These are phyloP conservation scores for Asclepias syriaca DNA, from an alignment of 257 asterid species.

Conservation along the genomic window DNA sequence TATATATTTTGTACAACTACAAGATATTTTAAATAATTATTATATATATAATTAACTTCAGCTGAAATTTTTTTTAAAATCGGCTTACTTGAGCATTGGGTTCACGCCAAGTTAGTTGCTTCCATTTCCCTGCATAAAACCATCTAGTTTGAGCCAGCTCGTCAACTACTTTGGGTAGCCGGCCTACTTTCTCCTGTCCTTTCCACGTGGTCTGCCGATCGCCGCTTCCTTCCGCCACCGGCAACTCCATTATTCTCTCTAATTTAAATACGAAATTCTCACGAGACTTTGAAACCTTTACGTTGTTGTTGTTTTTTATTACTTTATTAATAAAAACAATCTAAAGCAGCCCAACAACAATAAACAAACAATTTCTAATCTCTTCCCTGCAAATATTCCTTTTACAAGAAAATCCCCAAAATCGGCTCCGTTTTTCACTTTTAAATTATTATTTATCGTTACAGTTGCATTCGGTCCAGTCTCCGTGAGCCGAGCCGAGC, in stretches of 20 bases:
- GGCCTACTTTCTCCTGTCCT: background rate
- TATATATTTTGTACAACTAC: no score
- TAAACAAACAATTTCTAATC: background rate
- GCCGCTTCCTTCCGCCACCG: slow-evolving; percentile 18
- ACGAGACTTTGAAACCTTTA: slow-evolving; percentile 1
- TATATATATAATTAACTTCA: no score
- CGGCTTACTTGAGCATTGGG: no score
- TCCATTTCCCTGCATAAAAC: background rate
- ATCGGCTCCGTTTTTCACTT: background rate
- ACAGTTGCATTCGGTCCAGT: background rate
- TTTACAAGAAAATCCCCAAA: background rate
- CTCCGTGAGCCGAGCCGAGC: background rate
- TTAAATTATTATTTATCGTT: background rate
- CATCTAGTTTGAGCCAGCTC: background rate
- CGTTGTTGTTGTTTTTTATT: background rate
- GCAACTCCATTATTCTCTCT: background rate
- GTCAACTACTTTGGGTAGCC: slow-evolving; percentile 7
- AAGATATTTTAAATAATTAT: no score
- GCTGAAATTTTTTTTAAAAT: no score
- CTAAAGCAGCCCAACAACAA: background rate
- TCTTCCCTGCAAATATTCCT: slow-evolving; percentile 4
- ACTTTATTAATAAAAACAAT: background rate
- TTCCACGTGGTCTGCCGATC: slow-evolving; percentile 20
- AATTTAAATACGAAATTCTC: background rate
- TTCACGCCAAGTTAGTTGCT: background rate